Evolutionary conservation across 495 filamentous ascomycete species (phyloP), one percentile per base, ranked within the genome.

Genomic region (Penicillium desertorum): DNA sequence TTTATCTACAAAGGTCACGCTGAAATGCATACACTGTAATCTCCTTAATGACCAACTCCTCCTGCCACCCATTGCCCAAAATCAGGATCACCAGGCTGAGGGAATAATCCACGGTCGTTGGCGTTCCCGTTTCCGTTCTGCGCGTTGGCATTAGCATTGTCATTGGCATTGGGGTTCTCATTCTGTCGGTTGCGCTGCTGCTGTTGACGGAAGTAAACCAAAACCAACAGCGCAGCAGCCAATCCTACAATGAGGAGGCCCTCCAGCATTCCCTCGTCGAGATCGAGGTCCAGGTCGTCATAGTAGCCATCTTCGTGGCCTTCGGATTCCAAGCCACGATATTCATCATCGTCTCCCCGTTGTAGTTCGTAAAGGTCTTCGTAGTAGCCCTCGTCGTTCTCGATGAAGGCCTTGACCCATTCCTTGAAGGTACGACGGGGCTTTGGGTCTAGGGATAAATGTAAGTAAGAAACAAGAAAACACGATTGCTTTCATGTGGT

Each of bases 361-460:
- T 83, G 81, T 20, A 77, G 77, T 67, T 87, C 86, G 50, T 82
- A 78, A 25, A 79, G 68, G 39, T 84, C 79, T 51, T 71, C 66
- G 48, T 76, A 76, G 45, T 79, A 79, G 7, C 76, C 74, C 37
- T 73, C 74, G 45, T 92, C 89, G 43, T 92, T 88, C 61, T 87
- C 82, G 25, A 96, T 76, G 67, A 96, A 96, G 54, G 91, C 86
- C 12, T 81, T 76, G 59, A 96, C 79, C 92, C 91, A 96, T 70
- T 96, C 90, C 45, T 76, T 79, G 39, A 95, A 77, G 1, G 89
- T 91, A 72, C 88, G 87, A 37, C 86, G 79, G 54, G 89, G 88
- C 65, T 79, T 87, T 1, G 78, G 73, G 54, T 82, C 88, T 88
- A 58, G 23, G 3, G 29, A 23, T 22, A 45, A 4, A 12, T 41